Conservation (phyloP, 768 basidiomycete genomes). For the Leucocoprinus birnbaumii region DNA sequence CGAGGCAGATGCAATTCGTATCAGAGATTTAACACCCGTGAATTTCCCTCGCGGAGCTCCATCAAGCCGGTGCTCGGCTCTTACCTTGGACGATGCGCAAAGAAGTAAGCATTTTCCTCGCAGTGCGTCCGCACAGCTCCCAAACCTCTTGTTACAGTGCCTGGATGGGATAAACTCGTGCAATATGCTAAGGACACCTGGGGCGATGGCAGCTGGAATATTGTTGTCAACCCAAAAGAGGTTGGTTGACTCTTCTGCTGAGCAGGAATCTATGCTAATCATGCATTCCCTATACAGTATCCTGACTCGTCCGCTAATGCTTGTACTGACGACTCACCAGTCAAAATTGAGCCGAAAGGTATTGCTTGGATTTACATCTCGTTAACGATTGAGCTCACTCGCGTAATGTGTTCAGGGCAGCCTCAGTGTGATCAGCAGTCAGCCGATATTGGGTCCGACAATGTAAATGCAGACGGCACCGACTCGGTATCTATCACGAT, state of each 20-base stretch:
- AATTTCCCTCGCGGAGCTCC: background rate
- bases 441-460: background rate
- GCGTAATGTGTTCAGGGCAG: background rate
- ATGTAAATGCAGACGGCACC: background rate
- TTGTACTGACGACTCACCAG: background rate
- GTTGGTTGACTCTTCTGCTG: background rate
- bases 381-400: background rate
- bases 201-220: conserved; percentile 12
- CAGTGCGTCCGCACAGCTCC: no score
- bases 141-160: background rate
- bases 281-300: background rate
- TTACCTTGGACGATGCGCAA: conserved; percentile 2
- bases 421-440: background rate
- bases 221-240: conserved; percentile 13
- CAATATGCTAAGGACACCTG: conserved; percentile 16
- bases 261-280: background rate
- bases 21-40: background rate
- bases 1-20: background rate
- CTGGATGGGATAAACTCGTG: conserved; percentile 13
- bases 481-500: background rate
- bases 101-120: background rate
- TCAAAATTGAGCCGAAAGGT: conserved; percentile 2
- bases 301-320: background rate
- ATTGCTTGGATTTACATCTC: background rate
- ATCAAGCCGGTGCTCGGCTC: background rate